A percentile compares a stretch with the other conserved stretches of the same genome.
phyloP scores from a whole-genome alignment of 108 stramenopile species.

The Fragilariopsis cylindrus region DNA sequence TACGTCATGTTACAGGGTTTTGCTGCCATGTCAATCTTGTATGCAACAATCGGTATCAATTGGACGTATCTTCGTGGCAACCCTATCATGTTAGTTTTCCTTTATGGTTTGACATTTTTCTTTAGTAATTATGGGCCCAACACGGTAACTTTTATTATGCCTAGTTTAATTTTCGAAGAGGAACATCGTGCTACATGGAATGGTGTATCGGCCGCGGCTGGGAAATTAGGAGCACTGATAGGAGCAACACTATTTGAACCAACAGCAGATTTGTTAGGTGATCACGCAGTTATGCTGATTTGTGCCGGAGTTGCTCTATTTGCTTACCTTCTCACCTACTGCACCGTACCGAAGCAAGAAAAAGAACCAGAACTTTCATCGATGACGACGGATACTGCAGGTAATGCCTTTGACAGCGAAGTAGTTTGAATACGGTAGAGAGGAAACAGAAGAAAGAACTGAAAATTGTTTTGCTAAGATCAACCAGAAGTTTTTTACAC shows the following conservation, averaged over 20 bases:
- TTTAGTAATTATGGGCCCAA: constrained; percentile 91
- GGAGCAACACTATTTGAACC: constrained; percentile 80
- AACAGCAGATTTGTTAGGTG: constrained; percentile 59
- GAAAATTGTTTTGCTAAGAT: no score
- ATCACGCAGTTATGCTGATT: constrained; percentile 65
- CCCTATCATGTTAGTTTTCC: constrained; percentile 45
- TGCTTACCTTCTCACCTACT: constrained; percentile 52
- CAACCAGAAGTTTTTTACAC: no score
- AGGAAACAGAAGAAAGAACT: no score
- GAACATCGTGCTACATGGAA: constrained; percentile 82
- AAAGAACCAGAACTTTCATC: not conserved
- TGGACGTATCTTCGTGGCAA: constrained; percentile 50
- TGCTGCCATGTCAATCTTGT: constrained; percentile 69
- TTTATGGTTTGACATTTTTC: constrained; percentile 87
- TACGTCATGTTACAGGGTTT: constrained; percentile 86
- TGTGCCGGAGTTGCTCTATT: constrained; percentile 69
- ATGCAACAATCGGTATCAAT: constrained; percentile 65
- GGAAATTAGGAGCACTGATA: constrained; percentile 78
- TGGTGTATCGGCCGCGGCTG: constrained; percentile 80
- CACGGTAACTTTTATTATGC: constrained; percentile 74
- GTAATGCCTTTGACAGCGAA: no score
- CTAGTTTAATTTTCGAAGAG: constrained; percentile 66
- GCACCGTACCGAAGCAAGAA: constrained; percentile 37
- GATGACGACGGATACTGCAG: not conserved
- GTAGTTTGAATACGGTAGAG: no score